Evolutionary conservation across 2,329 filamentous ascomycete genomes (phyloP).

Genomic region (Scedosporium minutisporum): DNA sequence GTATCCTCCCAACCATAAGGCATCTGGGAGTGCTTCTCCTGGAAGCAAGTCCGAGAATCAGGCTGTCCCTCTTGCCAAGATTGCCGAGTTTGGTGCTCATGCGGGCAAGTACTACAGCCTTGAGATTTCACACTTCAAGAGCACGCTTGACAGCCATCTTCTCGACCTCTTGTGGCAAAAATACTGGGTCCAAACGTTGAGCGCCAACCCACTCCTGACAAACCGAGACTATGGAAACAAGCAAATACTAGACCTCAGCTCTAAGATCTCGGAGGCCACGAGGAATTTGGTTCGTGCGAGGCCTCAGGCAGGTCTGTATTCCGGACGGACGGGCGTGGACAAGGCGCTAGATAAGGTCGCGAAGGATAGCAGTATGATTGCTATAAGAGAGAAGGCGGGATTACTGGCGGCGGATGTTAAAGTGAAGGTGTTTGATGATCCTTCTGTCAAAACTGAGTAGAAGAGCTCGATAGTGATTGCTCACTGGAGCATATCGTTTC

Average conservation of each 20-base stretch:
- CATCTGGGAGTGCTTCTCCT: conserved; percentile 15
- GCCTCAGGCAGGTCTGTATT: background rate
- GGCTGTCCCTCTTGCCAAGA: conserved; percentile 83
- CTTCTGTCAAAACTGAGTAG: background rate
- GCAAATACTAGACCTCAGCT: conserved; percentile 79
- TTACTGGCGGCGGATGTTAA: conserved; percentile 54
- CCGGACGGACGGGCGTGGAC: conserved; percentile 18
- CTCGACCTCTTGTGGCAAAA: conserved; percentile 94
- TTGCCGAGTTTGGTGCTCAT: conserved; percentile 91
- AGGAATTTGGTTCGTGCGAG: conserved; percentile 7
- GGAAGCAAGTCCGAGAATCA: conserved; percentile 50
- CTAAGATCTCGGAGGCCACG: conserved; percentile 65
- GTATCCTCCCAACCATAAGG: conserved; percentile 65
- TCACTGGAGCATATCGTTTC: background rate
- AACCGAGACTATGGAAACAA: conserved; percentile 90
- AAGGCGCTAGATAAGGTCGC: conserved; percentile 49
- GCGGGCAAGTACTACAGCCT: conserved; percentile 83
- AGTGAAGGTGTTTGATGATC: conserved; percentile 42
- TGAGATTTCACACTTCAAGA: conserved; percentile 91
- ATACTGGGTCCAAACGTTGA: conserved; percentile 96
- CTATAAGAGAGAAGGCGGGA: conserved; percentile 52
- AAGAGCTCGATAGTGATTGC: background rate
- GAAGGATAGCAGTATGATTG: conserved; percentile 51
- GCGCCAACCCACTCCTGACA: conserved; percentile 78
- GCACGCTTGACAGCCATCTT: conserved; percentile 75